Base-by-base conservation (phyloP, 192 early-diverging fungal species). In the Rhizoclosmatium globosum region DNA sequence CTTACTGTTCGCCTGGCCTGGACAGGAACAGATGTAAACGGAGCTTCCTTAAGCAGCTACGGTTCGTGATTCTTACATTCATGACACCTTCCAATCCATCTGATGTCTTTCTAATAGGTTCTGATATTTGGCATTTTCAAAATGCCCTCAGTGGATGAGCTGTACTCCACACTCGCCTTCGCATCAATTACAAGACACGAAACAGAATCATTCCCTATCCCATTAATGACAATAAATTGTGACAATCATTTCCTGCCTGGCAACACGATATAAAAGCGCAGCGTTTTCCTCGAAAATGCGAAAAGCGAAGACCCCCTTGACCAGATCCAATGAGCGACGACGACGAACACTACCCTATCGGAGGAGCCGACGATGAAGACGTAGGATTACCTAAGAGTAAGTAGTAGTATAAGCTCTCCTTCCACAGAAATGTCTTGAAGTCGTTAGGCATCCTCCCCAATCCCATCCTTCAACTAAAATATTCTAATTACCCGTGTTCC, bases 331-430 rank as follows among this genome's bases (percentile, higher is more conserved):
- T 64, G 57, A 42, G 31, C 44, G 72, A 74, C 61, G 60, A 74
- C 43, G 72, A 62, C 9, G 69, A 71, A 17, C 42, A 46, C 39
- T 74, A 60, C 59, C 72, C 72, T 11, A 39, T 48, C 59, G 77
- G 56, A 44, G 48, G 38, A 57, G 48, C 43, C 43, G 72, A 74
- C 39, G 93, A 96, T 44, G 95, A 97, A 75, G 96, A 97, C n/a
- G 79, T 96, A 83, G 94, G 95, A 38, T 85, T 97, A 61, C 96
- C 96, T 13, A 93, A 96, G 82, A 91, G 92, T 92, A 82, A 73
- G 59, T 45, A 6, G 23, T 39, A 1, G 31, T 42, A 17, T 46
- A 17, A 19, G 41, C 48, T n/a, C 69, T 17, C 53, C 44, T 13
- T 42, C 19, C 42, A 23, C 71, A 23, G n/a, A 13, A 17, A 17